Evolutionary conservation across 2,329 filamentous ascomycete genomes (phyloP).

Genomic region (Botrytis sinoallii): DNA sequence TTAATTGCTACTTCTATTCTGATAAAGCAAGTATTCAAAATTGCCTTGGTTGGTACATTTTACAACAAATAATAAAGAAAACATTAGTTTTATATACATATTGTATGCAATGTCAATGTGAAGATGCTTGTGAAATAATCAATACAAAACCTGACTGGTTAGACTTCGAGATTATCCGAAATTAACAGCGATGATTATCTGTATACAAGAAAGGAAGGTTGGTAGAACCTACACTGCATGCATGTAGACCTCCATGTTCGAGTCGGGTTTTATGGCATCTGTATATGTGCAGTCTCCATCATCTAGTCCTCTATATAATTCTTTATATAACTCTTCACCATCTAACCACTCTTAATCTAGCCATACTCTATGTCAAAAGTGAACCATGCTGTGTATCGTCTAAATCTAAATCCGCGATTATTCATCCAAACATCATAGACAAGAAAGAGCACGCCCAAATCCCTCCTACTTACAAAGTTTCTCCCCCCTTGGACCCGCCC

Average conservation of each 20-base stretch:
- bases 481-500: constrained; percentile 34
- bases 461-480: constrained; percentile 18
- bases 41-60: constrained; percentile 11
- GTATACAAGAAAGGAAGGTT: background rate
- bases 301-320: background rate
- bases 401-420: background rate
- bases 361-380: background rate
- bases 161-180: background rate
- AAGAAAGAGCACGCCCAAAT: background rate
- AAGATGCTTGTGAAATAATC: background rate
- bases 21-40: constrained; percentile 20
- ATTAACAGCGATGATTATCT: too few relatives aligned
- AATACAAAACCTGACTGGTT: too few relatives aligned
- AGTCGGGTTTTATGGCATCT: background rate
- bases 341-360: background rate
- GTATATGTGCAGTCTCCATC: background rate
- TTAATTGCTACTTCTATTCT: constrained; percentile 37
- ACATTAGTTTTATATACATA: background rate
- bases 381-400: background rate
- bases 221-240: background rate
- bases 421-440: background rate
- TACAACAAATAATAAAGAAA: constrained; percentile 17
- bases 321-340: background rate
- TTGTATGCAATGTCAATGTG: background rate
- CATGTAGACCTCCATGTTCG: background rate